phyloP scores from a whole-genome alignment of 257 asterid species.

The Ilex asprella region DNA sequence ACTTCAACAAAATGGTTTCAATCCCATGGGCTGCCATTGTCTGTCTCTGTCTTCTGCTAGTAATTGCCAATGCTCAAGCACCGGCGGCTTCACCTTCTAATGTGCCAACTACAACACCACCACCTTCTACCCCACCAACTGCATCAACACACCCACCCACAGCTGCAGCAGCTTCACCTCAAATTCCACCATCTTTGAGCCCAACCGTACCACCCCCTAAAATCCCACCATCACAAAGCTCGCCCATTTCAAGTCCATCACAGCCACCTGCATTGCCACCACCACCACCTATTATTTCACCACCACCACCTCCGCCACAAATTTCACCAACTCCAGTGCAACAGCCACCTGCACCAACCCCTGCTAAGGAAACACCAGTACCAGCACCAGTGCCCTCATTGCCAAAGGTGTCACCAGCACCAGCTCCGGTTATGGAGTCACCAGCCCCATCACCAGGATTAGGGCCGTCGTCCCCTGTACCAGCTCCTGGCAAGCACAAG shows the following conservation, averaged over 20 bases:
- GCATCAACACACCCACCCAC: constrained; percentile 35
- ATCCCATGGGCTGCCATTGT: constrained; percentile 33
- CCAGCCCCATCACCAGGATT: constrained; percentile 44
- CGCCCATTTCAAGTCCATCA: constrained; percentile 54
- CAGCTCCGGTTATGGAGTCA: constrained; percentile 35
- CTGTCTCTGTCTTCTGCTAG: constrained; percentile 43
- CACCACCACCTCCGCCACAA: constrained; percentile 41
- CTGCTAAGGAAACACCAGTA: constrained; percentile 29
- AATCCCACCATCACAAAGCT: constrained; percentile 44
- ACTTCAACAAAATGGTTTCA: constrained; percentile 46
- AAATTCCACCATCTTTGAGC: constrained; percentile 28
- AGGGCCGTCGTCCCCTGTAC: constrained; percentile 61
- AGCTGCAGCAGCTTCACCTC: constrained; percentile 18
- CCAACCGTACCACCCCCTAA: constrained; percentile 20
- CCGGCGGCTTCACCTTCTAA: background rate
- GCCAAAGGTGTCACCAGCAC: constrained; percentile 39
- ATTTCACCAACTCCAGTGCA: constrained; percentile 34
- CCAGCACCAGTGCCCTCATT: constrained; percentile 48
- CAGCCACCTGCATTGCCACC: constrained; percentile 38
- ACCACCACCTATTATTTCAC: constrained; percentile 20
- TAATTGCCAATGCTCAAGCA: constrained; percentile 53
- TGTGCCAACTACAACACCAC: too few relatives aligned
- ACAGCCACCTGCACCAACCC: constrained; percentile 45
- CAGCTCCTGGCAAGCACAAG: constrained; percentile 30
- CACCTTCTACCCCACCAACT: constrained; percentile 6